phyloP scores from a whole-genome alignment of 768 basidiomycete genomes.

The Megacollybia marginata region DNA sequence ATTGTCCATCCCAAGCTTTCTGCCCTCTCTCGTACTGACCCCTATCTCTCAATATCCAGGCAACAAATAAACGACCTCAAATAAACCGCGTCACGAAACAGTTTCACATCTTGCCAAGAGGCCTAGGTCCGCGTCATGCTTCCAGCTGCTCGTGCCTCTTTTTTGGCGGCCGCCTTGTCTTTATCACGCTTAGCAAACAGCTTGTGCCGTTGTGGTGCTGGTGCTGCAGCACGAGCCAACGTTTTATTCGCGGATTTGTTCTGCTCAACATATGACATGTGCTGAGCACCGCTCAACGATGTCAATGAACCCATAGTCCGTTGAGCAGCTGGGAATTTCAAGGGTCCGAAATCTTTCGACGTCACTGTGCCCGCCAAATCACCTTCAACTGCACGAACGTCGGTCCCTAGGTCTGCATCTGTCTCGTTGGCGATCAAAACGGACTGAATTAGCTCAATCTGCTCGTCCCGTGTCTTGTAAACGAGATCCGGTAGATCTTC shows the following conservation, averaged over 20 bases:
- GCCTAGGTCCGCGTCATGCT: slow-evolving; percentile 1
- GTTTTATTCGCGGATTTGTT: slow-evolving; percentile 88
- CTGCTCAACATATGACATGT: slow-evolving; percentile 90
- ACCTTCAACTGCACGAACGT: slow-evolving; percentile 76
- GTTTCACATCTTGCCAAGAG: slow-evolving; percentile 2
- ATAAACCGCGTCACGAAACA: slow-evolving; percentile 2
- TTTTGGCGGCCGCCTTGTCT: slow-evolving; percentile 51
- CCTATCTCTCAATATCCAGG: not conserved
- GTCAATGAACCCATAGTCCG: slow-evolving; percentile 77
- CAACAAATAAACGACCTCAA: not conserved
- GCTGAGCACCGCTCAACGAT: slow-evolving; percentile 81
- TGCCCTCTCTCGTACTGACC: not conserved
- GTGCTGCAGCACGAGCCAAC: slow-evolving; percentile 32
- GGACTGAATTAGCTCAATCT: slow-evolving; percentile 92
- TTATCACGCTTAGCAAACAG: slow-evolving; percentile 80
- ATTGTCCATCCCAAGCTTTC: too few species aligned
- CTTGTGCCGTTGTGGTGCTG: slow-evolving; percentile 57
- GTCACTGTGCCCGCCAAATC: slow-evolving; percentile 83
- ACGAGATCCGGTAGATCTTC: slow-evolving; percentile 83
- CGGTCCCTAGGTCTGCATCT: slow-evolving; percentile 81
- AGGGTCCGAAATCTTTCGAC: slow-evolving; percentile 80
- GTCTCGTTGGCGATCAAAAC: slow-evolving; percentile 88
- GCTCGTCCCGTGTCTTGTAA: slow-evolving; percentile 85
- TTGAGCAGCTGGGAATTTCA: slow-evolving; percentile 59
- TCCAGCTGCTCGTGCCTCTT: slow-evolving; percentile 19